phyloP scores from a whole-genome alignment of 495 filamentous ascomycete genomes.

The Cenococcum geophilum region DNA sequence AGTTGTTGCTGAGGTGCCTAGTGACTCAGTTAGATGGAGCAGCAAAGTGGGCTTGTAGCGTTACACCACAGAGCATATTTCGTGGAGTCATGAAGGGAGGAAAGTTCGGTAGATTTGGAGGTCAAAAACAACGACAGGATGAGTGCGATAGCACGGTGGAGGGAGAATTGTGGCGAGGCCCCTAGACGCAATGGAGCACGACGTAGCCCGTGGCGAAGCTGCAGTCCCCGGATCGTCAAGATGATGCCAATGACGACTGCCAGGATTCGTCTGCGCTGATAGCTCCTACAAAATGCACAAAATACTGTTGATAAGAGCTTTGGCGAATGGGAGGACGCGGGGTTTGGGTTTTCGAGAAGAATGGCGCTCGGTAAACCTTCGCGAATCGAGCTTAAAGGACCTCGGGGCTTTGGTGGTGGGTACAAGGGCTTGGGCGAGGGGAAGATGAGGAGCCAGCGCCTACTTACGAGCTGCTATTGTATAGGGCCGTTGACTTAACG shows the following conservation, averaged over 20 bases:
- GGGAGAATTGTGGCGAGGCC: neutral
- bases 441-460: neutral
- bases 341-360: slow-evolving; percentile 9
- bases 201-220: slow-evolving; percentile 9
- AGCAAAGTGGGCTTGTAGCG: slow-evolving; percentile 1
- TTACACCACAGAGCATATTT: neutral
- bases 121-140: neutral
- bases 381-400: slow-evolving; percentile 13
- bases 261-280: slow-evolving; percentile 16
- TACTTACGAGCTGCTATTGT: slow-evolving; percentile 19
- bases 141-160: neutral
- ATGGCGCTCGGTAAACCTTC: slow-evolving; percentile 24
- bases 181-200: neutral
- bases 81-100: neutral
- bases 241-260: slow-evolving; percentile 21
- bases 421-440: slow-evolving; percentile 12
- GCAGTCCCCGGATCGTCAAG: slow-evolving; percentile 4
- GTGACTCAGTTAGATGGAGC: neutral
- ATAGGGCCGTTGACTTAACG: neutral
- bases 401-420: neutral
- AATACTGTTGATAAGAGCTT: slow-evolving; percentile 25
- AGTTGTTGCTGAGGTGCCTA: slow-evolving; percentile 5
- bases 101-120: neutral
- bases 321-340: slow-evolving; percentile 29
- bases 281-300: slow-evolving; percentile 21